These are phyloP conservation scores for Pseudozyma hubeiensis DNA, from an alignment of 1,284 basidiomycete genomes.

Conservation along the genomic window DNA sequence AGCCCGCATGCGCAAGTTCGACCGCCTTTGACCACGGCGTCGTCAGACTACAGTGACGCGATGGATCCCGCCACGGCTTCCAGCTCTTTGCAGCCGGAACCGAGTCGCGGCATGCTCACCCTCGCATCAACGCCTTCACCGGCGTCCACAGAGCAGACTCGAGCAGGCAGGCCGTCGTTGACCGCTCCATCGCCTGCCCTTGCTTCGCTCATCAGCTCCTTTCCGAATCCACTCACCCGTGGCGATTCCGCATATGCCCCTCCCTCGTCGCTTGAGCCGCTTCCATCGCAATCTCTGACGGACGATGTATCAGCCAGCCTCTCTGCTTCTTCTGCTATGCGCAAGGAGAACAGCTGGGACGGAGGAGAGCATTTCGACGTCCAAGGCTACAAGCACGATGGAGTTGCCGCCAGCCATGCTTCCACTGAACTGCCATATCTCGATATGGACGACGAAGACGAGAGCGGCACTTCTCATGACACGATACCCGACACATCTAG, in stretches of 20 bases:
- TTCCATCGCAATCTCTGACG: neutral
- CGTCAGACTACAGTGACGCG: neutral
- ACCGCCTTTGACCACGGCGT: neutral
- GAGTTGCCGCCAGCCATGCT: neutral
- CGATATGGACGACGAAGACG: constrained; percentile 26
- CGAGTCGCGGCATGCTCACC: constrained; percentile 10
- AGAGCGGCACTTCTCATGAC: neutral
- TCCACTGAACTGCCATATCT: constrained; percentile 26
- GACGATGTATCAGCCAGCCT: neutral
- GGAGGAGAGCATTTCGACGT: constrained; percentile 31
- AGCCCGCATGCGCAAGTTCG: neutral
- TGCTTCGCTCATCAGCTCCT: constrained; percentile 43
- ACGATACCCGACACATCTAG: neutral
- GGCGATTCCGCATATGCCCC: neutral
- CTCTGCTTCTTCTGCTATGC: neutral
- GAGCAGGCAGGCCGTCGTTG: constrained; percentile 9
- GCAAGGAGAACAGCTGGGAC: constrained; percentile 38
- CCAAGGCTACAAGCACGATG: constrained; percentile 7
- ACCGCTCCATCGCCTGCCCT: constrained; percentile 31
- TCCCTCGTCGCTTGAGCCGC: neutral
- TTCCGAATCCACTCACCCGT: constrained; percentile 27
- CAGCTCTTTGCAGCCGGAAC: neutral
- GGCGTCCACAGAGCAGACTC: neutral
- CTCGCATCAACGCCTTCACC: constrained; percentile 6
- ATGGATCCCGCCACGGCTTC: constrained; percentile 3